Evolutionary conservation across 1,284 basidiomycete genomes (phyloP), one percentile per base, ranked within the genome.

Genomic region (Marasmius fiardii): DNA sequence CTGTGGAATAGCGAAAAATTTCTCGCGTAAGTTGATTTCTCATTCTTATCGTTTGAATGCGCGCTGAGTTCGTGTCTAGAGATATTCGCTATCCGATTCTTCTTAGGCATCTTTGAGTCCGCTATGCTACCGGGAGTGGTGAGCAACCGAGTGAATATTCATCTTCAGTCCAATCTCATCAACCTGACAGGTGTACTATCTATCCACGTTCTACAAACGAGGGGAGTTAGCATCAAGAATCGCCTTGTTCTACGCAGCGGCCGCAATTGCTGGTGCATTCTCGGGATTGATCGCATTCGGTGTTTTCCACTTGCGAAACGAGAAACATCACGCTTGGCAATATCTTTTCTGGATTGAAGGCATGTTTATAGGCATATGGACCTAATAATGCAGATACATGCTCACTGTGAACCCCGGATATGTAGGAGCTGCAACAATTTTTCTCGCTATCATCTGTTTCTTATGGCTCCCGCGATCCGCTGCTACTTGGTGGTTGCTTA

Each of bases 341-440:
- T 78, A 73, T 60, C 63, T 81, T 23, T 81, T 81, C 63, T 75
- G 76, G 71, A 76, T 79, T 49, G 76, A 78, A 70, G 78, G 77
- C 63, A 54, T 56, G n/a, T 50, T 18, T 53, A 35, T 24, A 4
- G 2, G 12, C 23, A 34, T 18, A n/a, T 34, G 20, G 20, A 47
- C 3, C 23, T 2, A 50, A 24, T 33, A 14, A n/a, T n/a, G 33
- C 21, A 4, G 28, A 24, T 41, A 4, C 23, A 43, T 10, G 43
- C 23, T 28, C n/a, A 41, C 21, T 14, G 39, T n/a, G 16, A 18
- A 41, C 28, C 7, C 24, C 44, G n/a, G n/a, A n/a, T n/a, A n/a
- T n/a, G n/a, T 33, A 74, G 74, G 73, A 44, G 71, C 65, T 7
- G 67, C 67, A 14, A 75, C 73, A 2, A 61, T 77, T 12, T 51